A percentile compares a stretch with the other conserved stretches of the same genome.
Conservation (phyloP, 768 basidiomycete genomes). For the Russula griseocarnosa region DNA sequence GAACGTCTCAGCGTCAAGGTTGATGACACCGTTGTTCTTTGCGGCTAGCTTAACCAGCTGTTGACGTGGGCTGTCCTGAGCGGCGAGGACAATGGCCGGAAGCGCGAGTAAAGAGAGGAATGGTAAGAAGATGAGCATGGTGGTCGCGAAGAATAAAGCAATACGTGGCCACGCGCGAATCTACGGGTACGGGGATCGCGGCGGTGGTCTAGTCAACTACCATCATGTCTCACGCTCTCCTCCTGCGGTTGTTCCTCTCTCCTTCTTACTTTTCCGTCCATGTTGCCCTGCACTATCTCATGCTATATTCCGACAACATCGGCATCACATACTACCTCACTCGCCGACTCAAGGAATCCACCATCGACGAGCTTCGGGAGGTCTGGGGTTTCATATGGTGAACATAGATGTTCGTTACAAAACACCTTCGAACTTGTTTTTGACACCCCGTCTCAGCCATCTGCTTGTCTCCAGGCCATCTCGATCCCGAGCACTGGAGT, state of each 20-base stretch:
- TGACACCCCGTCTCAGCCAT: constrained; percentile 55
- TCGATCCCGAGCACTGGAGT: constrained; percentile 87
- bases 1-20: constrained; percentile 69
- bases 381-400: constrained; percentile 91
- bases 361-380: constrained; percentile 68
- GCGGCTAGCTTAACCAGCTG: constrained; percentile 67
- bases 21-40: constrained; percentile 74
- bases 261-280: constrained; percentile 92
- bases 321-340: constrained; percentile 91
- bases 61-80: constrained; percentile 39
- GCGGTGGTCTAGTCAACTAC: not conserved
- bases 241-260: constrained; percentile 88
- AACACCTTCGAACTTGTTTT: constrained; percentile 35
- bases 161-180: constrained; percentile 22
- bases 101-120: constrained; percentile 37
- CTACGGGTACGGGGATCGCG: not conserved
- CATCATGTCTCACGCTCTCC: constrained; percentile 68
- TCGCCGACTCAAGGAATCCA: constrained; percentile 61
- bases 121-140: constrained; percentile 30
- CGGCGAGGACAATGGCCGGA: constrained; percentile 35
- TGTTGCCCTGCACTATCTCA: constrained; percentile 86
- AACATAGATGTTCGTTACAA: constrained; percentile 23
- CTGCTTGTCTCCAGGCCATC: constrained; percentile 91
- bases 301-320: constrained; percentile 78
- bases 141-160: not conserved